These are phyloP conservation scores for Metarhizium humberi DNA, from an alignment of 2,329 filamentous ascomycete species.

Conservation along the genomic window DNA sequence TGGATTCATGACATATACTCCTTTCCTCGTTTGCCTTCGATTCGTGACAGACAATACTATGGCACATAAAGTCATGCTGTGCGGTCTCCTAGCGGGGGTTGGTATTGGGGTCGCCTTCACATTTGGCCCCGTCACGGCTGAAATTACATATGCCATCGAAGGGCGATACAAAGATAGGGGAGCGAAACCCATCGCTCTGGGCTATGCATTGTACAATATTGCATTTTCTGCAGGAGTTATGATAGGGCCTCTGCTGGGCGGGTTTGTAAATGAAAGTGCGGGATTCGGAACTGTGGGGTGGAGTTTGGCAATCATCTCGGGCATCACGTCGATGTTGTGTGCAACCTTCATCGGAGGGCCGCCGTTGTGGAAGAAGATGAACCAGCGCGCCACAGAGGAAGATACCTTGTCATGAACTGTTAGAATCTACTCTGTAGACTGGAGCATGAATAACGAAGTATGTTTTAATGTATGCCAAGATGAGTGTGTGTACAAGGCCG, in stretches of 20 bases:
- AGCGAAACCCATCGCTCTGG: constrained; percentile 21
- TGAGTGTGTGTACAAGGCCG: no score
- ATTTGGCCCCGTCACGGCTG: constrained; percentile 25
- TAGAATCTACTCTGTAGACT: neutral
- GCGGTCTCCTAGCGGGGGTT: constrained; percentile 20
- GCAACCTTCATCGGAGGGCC: constrained; percentile 20
- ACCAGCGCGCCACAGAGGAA: neutral
- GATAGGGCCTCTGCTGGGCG: constrained; percentile 23
- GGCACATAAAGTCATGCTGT: constrained; percentile 21
- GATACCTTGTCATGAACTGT: neutral
- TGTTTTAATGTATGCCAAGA: neutral
- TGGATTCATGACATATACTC: constrained; percentile 22
- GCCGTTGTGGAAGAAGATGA: constrained; percentile 6
- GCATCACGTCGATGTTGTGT: constrained; percentile 17
- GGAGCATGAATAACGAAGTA: neutral
- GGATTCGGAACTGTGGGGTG: constrained; percentile 25
- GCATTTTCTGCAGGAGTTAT: constrained; percentile 23
- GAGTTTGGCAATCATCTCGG: constrained; percentile 19
- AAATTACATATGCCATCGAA: constrained; percentile 24
- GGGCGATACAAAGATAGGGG: constrained; percentile 9
- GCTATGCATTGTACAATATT: constrained; percentile 26
- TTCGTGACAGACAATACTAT: constrained; percentile 22
- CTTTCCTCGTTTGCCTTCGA: constrained; percentile 23
- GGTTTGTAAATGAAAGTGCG: constrained; percentile 21
- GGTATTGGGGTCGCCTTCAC: constrained; percentile 21